Percentiles rank a stretch among this genome's conserved stretches.
Conservation (phyloP, 441 rosid genomes). For the Jatropha podagrica region DNA sequence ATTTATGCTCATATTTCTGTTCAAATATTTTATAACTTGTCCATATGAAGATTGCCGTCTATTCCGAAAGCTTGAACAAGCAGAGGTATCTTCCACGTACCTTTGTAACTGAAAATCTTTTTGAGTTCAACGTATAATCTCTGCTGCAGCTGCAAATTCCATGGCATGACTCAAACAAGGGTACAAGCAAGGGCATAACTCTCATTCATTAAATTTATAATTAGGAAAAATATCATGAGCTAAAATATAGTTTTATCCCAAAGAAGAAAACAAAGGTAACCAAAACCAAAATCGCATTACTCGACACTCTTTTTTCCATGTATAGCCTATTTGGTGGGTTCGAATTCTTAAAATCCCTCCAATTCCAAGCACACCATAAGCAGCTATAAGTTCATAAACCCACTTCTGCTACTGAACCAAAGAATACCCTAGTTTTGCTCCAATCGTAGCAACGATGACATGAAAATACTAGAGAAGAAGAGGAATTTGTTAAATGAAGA, state of each 20-base stretch:
- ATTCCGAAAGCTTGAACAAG: slow-evolving; percentile 35
- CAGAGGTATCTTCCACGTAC: slow-evolving; percentile 32
- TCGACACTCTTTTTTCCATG: background rate
- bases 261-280: no score
- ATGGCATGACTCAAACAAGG: background rate
- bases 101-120: slow-evolving; percentile 47
- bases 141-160: slow-evolving; percentile 5
- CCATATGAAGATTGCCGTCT: slow-evolving; percentile 40
- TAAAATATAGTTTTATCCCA: no score
- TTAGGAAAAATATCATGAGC: no score
- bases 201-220: no score
- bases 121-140: slow-evolving; percentile 44
- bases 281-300: no score
- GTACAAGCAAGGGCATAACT: no score
- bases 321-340: background rate
- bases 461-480: slow-evolving; percentile 2
- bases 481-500: slow-evolving; percentile 5
- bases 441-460: slow-evolving; percentile 13
- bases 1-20: slow-evolving; percentile 22
- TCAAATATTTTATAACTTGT: slow-evolving; percentile 30
- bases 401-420: background rate
- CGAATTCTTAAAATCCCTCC: slow-evolving; percentile 7
- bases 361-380: background rate
- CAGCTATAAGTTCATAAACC: background rate
- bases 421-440: background rate